Conservation (phyloP, 2,329 filamentous ascomycete species). For the Pyrenochaeta sp. region DNA sequence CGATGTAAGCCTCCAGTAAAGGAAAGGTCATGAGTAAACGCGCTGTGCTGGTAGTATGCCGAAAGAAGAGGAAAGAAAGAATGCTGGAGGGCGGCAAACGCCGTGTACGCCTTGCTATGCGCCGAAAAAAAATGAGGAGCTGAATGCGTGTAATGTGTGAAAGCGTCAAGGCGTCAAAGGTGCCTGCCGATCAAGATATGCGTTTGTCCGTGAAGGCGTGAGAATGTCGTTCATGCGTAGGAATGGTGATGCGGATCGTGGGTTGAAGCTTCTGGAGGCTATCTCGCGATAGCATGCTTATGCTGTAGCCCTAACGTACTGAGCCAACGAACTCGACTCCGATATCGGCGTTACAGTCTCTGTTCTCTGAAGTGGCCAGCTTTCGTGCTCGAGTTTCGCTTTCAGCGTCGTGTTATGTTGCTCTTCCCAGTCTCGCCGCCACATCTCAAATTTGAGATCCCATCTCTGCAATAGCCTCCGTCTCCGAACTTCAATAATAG, state of each 20-base stretch:
- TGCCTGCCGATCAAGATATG: background rate
- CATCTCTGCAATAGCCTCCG: conserved; percentile 46
- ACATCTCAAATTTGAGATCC: conserved; percentile 52
- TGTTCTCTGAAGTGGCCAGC: conserved; percentile 38
- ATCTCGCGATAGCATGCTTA: background rate
- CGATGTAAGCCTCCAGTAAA: background rate
- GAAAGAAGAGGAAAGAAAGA: background rate
- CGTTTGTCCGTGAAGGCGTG: background rate
- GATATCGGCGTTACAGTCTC: conserved; percentile 24
- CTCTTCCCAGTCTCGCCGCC: conserved; percentile 47
- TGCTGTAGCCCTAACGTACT: conserved; percentile 21
- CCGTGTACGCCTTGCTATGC: conserved; percentile 8
- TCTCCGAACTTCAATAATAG: conserved; percentile 43
- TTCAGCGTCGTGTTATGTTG: conserved; percentile 32
- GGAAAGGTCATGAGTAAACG: background rate
- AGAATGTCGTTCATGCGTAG: background rate
- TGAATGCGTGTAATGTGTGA: background rate
- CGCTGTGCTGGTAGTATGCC: background rate
- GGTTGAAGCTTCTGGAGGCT: no score
- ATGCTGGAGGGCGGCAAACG: background rate
- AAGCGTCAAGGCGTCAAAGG: background rate
- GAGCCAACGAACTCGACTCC: conserved; percentile 32
- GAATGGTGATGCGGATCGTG: background rate
- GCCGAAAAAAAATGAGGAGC: background rate
- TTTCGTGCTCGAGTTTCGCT: conserved; percentile 35